phyloP scores from a whole-genome alignment of 108 stramenopile species.

The Aureococcus anophagefferens region DNA sequence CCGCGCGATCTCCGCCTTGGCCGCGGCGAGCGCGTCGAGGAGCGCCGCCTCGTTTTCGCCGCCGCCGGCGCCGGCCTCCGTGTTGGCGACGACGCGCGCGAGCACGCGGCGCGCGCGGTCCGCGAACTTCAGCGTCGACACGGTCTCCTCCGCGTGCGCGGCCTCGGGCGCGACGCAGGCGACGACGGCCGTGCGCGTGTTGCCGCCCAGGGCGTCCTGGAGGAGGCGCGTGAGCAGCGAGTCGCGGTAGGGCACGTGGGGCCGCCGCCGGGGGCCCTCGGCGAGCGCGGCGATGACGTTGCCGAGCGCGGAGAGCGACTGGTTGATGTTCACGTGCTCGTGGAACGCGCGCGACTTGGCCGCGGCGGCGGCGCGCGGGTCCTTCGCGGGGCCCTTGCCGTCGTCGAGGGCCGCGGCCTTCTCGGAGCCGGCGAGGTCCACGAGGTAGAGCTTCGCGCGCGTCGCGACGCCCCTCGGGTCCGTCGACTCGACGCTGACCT shows the following conservation, averaged over 20 bases:
- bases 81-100: slow-evolving; percentile 32
- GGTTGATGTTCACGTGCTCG: slow-evolving; percentile 49
- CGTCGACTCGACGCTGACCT: slow-evolving; percentile 11
- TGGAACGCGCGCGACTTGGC: slow-evolving; percentile 11
- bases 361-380: slow-evolving; percentile 12
- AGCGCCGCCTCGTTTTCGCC: not conserved
- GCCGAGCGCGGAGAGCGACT: slow-evolving; percentile 40
- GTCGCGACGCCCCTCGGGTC: slow-evolving; percentile 30
- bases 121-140: slow-evolving; percentile 46
- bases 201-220: slow-evolving; percentile 49
- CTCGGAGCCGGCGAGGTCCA: slow-evolving; percentile 55
- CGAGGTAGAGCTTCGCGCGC: slow-evolving; percentile 45
- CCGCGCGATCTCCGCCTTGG: slow-evolving; percentile 21
- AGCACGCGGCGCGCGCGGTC: slow-evolving; percentile 39
- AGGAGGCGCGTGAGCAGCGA: slow-evolving; percentile 48
- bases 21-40: not conserved
- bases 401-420: slow-evolving; percentile 14
- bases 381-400: slow-evolving; percentile 26
- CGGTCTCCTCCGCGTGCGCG: slow-evolving; percentile 43
- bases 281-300: slow-evolving; percentile 46
- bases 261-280: slow-evolving; percentile 11
- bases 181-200: slow-evolving; percentile 47
- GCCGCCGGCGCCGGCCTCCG: slow-evolving; percentile 19
- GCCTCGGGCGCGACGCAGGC: slow-evolving; percentile 42
- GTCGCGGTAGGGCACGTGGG: slow-evolving; percentile 49